Percentiles rank a stretch among this genome's conserved stretches.
These are phyloP conservation scores for Nicotiana paniculata DNA, from an alignment of 257 asterid genomes.

Conservation along the genomic window DNA sequence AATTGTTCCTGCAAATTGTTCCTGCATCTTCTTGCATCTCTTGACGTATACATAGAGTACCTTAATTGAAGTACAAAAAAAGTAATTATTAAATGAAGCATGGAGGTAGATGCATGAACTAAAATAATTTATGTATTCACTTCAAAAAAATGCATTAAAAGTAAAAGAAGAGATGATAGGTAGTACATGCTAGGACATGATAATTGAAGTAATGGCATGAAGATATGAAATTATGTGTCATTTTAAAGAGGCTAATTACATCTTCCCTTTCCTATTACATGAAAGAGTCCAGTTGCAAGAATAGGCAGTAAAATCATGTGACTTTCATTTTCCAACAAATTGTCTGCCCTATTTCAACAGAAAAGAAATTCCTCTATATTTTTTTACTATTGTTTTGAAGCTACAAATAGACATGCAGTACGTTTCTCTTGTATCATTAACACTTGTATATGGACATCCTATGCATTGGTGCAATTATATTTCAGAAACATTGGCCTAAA, in stretches of 20 bases:
- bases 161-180: background rate
- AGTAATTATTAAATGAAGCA: no score
- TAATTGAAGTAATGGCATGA: background rate
- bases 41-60: no score
- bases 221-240: background rate
- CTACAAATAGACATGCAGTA: background rate
- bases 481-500: constrained; percentile 10
- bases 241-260: constrained; percentile 3
- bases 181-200: constrained; percentile 7
- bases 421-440: background rate
- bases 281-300: constrained; percentile 4
- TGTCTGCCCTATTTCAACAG: no score
- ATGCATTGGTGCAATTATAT: background rate
- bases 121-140: no score
- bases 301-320: no score
- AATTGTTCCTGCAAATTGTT: no score
- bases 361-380: background rate
- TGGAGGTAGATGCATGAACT: no score
- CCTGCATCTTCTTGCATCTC: no score
- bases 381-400: constrained; percentile 1
- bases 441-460: background rate
- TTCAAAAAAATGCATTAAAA: background rate
- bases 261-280: constrained; percentile 17
- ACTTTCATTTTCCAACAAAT: no score
- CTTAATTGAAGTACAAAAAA: no score